Base-by-base conservation (phyloP, 768 basidiomycete species). In the Dacryopinax primogenitus region DNA sequence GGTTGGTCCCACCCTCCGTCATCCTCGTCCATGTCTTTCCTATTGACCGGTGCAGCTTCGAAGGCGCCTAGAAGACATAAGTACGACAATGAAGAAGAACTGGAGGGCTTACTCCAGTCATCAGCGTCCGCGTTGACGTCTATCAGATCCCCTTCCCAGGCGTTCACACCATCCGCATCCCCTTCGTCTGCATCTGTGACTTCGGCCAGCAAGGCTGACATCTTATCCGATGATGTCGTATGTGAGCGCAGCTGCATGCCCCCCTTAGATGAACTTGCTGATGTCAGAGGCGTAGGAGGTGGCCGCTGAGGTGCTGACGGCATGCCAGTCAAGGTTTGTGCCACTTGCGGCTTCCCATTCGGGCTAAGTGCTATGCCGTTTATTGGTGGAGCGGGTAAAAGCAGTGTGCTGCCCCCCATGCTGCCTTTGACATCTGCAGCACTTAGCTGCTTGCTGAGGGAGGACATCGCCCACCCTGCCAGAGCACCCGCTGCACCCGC, bases 401-500 rank as follows among this genome's bases (percentile, higher is more conserved):
- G 73, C 18, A 77, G 77, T n/a, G n/a, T n/a, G 34, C 81, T 78
- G 28, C 68, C 35, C 65, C 74, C 77, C 68, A 92, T 88, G 1
- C 78, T 81, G 28, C 82, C 85, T 72, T 90, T 86, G 62, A 91
- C 73, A 70, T 94, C 92, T 3, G 84, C 77, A 33, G 84, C 76
- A 6, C 84, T 84, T 63, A 88, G 89, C 79, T 88, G 89, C 76
- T 85, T 93, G 30, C 88, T 86, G 0, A 97, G 71, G 0, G 89
- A 92, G 2, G 92, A 88, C 44, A 97, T 91, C 1, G 95, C 95
- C 95, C 95, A 98, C 4, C 93, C 92, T 15, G 95, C 94, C 1
- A 99, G 77, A 18, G 86, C 88, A 7, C 90, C 87, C 18, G 94
- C 95, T 1, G 93, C 94, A 0, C 92, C 93, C 0, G 92, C 86